Percentiles rank a stretch among this genome's conserved stretches.
Evolutionary conservation across 192 early-diverging fungal species (phyloP).

Genomic region (Umbelopsis isabellina): DNA sequence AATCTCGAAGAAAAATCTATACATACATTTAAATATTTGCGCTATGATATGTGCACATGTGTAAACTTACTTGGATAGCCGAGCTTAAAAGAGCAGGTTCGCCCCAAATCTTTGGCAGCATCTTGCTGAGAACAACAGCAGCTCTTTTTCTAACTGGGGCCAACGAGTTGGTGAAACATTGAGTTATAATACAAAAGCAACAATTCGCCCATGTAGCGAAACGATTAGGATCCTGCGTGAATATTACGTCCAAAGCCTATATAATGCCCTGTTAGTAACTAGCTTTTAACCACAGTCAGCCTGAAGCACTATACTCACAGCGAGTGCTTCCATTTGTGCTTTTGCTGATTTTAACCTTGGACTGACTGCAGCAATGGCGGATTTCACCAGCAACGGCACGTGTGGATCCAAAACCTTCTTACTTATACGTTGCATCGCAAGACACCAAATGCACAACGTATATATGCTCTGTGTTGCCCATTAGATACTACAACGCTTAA

Average conservation of each 20-base stretch:
- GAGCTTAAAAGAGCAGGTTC: background rate
- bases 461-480: background rate
- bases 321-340: conserved; percentile 10
- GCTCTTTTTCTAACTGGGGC: background rate
- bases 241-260: background rate
- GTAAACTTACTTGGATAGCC: background rate
- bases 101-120: conserved; percentile 2
- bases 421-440: conserved; percentile 2
- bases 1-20: background rate
- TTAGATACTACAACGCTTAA: background rate
- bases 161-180: conserved; percentile 7
- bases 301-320: background rate
- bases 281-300: too few relatives aligned
- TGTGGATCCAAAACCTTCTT: conserved; percentile 1
- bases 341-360: conserved; percentile 10
- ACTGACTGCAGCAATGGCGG: background rate
- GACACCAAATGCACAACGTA: conserved; percentile 11
- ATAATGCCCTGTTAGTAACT: background rate
- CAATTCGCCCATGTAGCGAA: background rate
- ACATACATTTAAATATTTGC: background rate
- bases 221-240: conserved; percentile 2
- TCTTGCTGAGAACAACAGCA: background rate
- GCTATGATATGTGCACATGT: too few relatives aligned
- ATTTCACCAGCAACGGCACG: background rate
- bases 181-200: background rate